Evolutionary conservation across 2,329 filamentous ascomycete genomes (phyloP), one percentile per base, ranked within the genome.

Genomic region (Huntiella savannae): DNA sequence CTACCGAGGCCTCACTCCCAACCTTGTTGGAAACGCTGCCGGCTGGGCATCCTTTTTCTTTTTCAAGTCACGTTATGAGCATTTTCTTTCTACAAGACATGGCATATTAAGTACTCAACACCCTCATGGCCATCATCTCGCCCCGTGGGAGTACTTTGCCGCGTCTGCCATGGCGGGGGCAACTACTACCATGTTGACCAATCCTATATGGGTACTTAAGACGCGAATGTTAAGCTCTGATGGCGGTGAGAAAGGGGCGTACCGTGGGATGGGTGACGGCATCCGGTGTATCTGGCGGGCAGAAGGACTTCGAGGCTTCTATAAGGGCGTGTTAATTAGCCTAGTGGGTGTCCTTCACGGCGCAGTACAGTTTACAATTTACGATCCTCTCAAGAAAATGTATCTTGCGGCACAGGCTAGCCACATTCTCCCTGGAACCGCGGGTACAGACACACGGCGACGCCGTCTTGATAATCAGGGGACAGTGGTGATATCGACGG

Each of bases 181-280:
- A 13, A 61, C 83, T 36, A 93, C 86, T 1, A 81, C 87, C 38
- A 64, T 83, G 28, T 69, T 88, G 53, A 96, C 91, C 28, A 96
- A 96, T 59, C 91, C 91, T 2, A 79, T 98, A 55, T 98, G 91
- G 91, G 91, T 98, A 2, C 77, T 98, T 60, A 96, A 96, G 67
- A 96, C 88, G 6, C 81, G 91, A 52, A 96, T 98, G 86, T 69
- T 96, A 17, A 85, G 86, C 28, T 87, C 83, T 3, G 83, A 91
- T 53, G 73, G 75, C 43, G 68, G 73, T 46, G 70, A 76, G 4
- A 73, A 70, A 2, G 85, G 85, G 11, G 91, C 88, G 1, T 98
- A 98, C 62, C 70, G 74, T 12, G 79, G 75, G 53, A 83, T 95
- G 67, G 64, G 69, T 53, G 70, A 77, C 42, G 91, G 91, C 22